Base-by-base conservation (phyloP, 2,329 filamentous ascomycete genomes). In the Xylaria sp. region DNA sequence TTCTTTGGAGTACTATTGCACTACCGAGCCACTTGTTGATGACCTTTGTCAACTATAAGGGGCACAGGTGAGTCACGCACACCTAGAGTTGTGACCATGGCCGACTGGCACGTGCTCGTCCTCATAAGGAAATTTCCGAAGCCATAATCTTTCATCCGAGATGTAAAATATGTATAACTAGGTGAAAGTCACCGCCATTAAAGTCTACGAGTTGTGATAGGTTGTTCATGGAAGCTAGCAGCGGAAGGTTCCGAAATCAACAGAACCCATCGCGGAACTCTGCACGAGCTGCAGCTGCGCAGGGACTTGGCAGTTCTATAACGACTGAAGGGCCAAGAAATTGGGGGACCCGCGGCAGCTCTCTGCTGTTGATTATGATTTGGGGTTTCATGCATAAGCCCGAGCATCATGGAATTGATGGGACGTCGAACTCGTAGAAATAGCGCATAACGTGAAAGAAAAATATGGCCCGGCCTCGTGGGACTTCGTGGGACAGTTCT, bases 311-410 rank as follows among this genome's bases (percentile, higher is more conserved):
- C 40, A 15, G 28, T 35, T 7, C 17, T 60, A 49, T 52, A 35
- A 42, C 47, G 14, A 33, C 40, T 15, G 15, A 43, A 17, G 31
- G 23, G 60, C 60, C 49, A 54, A 62, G 60, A 50, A 19, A 28
- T 31, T 14, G 21, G 35, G 8, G 40, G 14, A 15, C n/a, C 11
- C 5, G 33, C 2, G 17, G 19, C 8, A 33, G 45, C 31, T 25
- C 15, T 49, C 4, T 3, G 40, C 9, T 37, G 19, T 1, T 43
- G n/a, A 9, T 31, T 31, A 9, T 31, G n/a, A n/a, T n/a, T n/a
- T n/a, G n/a, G n/a, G n/a, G n/a, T n/a, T n/a, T n/a, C n/a, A n/a
- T n/a, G n/a, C n/a, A n/a, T n/a, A n/a, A n/a, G n/a, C n/a, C n/a
- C n/a, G n/a, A n/a, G n/a, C n/a, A n/a, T n/a, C n/a, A n/a, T n/a